Evolutionary conservation across 2,329 filamentous ascomycete genomes (phyloP).

Genomic region (Xylariaceae sp.): DNA sequence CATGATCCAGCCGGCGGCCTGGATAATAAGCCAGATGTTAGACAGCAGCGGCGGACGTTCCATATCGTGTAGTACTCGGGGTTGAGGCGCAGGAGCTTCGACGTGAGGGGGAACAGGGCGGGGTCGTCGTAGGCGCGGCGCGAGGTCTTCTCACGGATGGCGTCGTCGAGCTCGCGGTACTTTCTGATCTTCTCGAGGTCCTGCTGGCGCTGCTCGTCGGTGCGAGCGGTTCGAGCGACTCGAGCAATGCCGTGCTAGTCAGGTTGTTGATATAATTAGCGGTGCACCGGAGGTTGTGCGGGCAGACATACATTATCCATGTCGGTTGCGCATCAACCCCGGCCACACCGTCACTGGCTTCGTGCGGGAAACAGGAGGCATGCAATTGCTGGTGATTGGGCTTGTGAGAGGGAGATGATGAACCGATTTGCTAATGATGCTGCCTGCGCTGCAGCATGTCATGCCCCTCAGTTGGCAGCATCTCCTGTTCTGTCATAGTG

Average conservation of each 20-base stretch:
- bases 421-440: no score
- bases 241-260: conserved; percentile 83
- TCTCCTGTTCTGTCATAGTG: not conserved
- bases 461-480: not conserved
- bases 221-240: conserved; percentile 52
- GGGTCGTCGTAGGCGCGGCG: conserved; percentile 40
- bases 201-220: conserved; percentile 65
- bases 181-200: conserved; percentile 71
- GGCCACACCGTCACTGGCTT: not conserved
- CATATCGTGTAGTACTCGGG: conserved; percentile 89
- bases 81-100: conserved; percentile 70
- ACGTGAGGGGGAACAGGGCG: conserved; percentile 62
- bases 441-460: no score
- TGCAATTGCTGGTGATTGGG: not conserved
- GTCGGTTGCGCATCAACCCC: conserved; percentile 11
- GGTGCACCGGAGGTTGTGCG: no score
- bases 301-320: conserved; percentile 31
- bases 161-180: conserved; percentile 67
- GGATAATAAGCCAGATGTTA: conserved; percentile 57
- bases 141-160: conserved; percentile 61
- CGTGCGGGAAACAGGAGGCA: not conserved
- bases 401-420: not conserved
- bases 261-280: no score
- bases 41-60: conserved; percentile 76
- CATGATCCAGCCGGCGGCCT: conserved; percentile 42